phyloP scores from a whole-genome alignment of 495 filamentous ascomycete species.

The Opeltia flavorubescens region DNA sequence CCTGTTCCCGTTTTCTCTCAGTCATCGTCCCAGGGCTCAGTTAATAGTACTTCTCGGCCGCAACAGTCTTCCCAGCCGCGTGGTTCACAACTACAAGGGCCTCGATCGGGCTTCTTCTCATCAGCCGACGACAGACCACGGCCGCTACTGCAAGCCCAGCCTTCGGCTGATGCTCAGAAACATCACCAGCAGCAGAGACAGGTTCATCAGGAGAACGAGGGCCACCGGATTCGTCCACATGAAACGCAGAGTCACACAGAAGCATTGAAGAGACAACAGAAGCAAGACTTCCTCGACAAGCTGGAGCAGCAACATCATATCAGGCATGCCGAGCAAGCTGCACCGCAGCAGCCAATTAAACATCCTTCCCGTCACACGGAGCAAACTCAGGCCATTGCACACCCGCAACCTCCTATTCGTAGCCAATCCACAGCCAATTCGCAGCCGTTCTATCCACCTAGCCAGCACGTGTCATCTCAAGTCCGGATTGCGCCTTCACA shows the following conservation, averaged over 20 bases:
- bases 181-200: slow-evolving; percentile 8
- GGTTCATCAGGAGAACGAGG: neutral
- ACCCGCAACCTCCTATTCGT: neutral
- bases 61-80: slow-evolving; percentile 20
- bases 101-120: slow-evolving; percentile 7
- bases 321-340: neutral
- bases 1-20: neutral
- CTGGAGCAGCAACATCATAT: neutral
- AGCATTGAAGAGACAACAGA: neutral
- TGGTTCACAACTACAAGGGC: slow-evolving; percentile 12
- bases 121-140: slow-evolving; percentile 1
- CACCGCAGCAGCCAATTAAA: too few relatives aligned
- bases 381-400: neutral
- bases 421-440: neutral
- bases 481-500: slow-evolving; percentile 6
- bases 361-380: too few relatives aligned
- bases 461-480: slow-evolving; percentile 1
- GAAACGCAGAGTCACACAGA: neutral
- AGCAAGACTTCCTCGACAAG: neutral
- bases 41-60: slow-evolving; percentile 5
- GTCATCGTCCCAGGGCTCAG: neutral
- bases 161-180: slow-evolving; percentile 6
- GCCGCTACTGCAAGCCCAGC: slow-evolving; percentile 10
- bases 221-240: neutral
- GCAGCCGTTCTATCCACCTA: neutral